Conservation (phyloP, 345 rosid genomes). For the Excoecaria cochinchinensis region DNA sequence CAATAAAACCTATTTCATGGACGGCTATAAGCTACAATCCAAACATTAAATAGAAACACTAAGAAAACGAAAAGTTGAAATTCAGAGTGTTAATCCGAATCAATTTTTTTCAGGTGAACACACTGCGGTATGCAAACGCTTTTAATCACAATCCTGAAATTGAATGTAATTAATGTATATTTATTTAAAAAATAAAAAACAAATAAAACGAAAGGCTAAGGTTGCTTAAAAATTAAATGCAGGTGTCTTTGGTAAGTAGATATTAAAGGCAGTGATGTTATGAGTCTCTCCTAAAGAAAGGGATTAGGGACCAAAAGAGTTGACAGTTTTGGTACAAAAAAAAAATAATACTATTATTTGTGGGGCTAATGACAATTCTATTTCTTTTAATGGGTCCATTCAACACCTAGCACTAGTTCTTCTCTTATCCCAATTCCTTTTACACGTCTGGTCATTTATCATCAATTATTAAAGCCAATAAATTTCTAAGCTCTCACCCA, state of each 20-base stretch:
- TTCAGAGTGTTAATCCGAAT: too few relatives aligned
- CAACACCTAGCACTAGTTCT: constrained; percentile 15
- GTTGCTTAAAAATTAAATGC: constrained; percentile 15
- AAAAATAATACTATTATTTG: constrained; percentile 6
- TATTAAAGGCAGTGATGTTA: constrained; percentile 20
- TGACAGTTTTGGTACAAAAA: constrained; percentile 28
- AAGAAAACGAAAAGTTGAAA: background rate
- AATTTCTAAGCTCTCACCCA: background rate
- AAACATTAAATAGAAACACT: background rate
- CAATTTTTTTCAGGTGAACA: too few relatives aligned
- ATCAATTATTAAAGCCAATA: constrained; percentile 30
- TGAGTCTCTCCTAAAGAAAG: background rate
- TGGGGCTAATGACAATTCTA: constrained; percentile 18
- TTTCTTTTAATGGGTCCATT: constrained; percentile 23
- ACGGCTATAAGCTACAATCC: background rate
- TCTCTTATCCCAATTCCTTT: constrained; percentile 34
- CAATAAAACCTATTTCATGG: background rate
- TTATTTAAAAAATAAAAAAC: background rate
- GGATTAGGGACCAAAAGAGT: constrained; percentile 21
- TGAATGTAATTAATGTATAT: too few relatives aligned
- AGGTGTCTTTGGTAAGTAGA: constrained; percentile 18
- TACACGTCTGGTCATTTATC: constrained; percentile 29
- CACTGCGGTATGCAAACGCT: too few relatives aligned
- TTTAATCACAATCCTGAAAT: too few relatives aligned
- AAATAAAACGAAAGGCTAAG: constrained; percentile 3